phyloP scores from a whole-genome alignment of 75 land plant genomes.

The Adiantum capillusveneris region DNA sequence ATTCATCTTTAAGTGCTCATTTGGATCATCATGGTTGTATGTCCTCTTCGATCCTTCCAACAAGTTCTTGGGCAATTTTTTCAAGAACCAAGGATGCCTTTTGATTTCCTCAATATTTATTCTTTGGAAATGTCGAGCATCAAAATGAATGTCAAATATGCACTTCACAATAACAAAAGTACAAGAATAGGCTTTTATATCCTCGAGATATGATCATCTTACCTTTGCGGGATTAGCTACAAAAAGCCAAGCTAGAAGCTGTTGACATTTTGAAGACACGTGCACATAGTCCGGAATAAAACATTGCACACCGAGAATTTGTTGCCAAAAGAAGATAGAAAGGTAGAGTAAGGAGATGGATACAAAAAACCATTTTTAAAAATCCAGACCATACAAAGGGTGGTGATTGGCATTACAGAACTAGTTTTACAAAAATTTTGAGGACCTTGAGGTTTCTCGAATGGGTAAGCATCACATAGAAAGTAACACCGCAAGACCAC shows the following conservation, averaged over 20 bases:
- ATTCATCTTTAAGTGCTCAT: constrained; percentile 58
- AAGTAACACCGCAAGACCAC: constrained; percentile 50
- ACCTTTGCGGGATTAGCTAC: constrained; percentile 84
- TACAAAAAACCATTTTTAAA: neutral
- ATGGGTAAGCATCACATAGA: constrained; percentile 49
- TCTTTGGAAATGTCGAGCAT: constrained; percentile 30
- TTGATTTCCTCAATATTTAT: constrained; percentile 69
- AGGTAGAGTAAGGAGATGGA: neutral
- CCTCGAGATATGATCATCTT: constrained; percentile 6
- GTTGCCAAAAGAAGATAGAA: constrained; percentile 33
- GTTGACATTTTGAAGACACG: constrained; percentile 70
- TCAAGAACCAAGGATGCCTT: constrained; percentile 80
- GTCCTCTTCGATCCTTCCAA: constrained; percentile 41
- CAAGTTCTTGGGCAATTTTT: constrained; percentile 76
- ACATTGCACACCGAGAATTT: constrained; percentile 83
- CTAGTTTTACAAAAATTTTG: constrained; percentile 41
- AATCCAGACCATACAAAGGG: no score
- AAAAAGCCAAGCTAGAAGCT: constrained; percentile 84
- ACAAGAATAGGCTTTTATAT: no score
- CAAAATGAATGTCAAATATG: neutral
- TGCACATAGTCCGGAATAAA: constrained; percentile 78
- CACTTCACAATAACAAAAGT: no score
- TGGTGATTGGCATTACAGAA: constrained; percentile 15
- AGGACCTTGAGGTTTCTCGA: constrained; percentile 49
- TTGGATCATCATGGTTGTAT: constrained; percentile 47